Evolutionary conservation across 208 protist species (phyloP), one percentile per base, ranked within the genome.

Genomic region (Leishmania aethiopica): DNA sequence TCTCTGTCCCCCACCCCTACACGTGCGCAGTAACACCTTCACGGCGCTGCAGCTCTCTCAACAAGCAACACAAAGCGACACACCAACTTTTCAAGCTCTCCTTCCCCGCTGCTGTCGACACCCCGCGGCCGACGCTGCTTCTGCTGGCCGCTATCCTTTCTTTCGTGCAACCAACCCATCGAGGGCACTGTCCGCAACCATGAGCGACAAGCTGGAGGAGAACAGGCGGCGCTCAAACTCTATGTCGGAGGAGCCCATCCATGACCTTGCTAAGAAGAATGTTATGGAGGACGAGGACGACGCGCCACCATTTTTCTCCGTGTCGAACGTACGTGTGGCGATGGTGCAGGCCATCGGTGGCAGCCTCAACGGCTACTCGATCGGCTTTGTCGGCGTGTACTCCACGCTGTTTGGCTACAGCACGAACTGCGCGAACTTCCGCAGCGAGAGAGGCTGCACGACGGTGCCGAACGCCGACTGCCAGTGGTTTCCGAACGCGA

Each of bases 371-470:
- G 94, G 94, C 49, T 94, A 91, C 86, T 88, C 84, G 47, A 95
- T 94, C 75, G 92, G 92, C 45, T 96, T 95, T 51, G 92, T 97
- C 55, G 88, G 79, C 59, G 90, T 96, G 32, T 95, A 96, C 84
- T 84, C 88, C 3, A 87, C 85, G 19, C 64, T 96, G 35, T 95
- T 91, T 86, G 80, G 84, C 51, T 86, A 80, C 55, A 89, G 87
- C 67, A 92, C 83, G 42, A 92, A 94, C 78, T 97, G 94, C 84
- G 84, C 84, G 25, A 17, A 49, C 7, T 94, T 87, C 88, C 74
- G 79, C 28, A 70, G 53, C 22, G 42, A 85, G 76, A 80, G 42
- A 3, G 75, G 78, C 5, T 96, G 92, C 79, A 69, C 73, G 59
- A 93, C 88, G 15, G 72, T 90, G 47, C 71, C 85, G 55, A 91